These are phyloP conservation scores for Madurella mycetomatis DNA, from an alignment of 2,329 filamentous ascomycete genomes.

Conservation along the genomic window DNA sequence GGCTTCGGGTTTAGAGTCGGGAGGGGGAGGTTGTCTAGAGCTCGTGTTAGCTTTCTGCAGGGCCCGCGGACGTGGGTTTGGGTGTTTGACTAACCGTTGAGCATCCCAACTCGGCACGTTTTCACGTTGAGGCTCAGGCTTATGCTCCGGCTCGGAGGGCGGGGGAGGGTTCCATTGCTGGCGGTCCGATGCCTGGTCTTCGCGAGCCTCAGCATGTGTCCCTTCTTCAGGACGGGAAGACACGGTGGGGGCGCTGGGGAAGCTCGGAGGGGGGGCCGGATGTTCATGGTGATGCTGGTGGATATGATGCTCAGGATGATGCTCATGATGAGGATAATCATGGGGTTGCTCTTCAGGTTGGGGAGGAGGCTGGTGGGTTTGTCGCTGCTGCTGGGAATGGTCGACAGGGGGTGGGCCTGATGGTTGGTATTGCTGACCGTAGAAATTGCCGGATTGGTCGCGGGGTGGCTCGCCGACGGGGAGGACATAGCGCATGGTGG, in stretches of 20 bases:
- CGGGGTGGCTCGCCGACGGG: slow-evolving; percentile 34
- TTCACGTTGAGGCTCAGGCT: slow-evolving; percentile 25
- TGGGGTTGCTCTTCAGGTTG: slow-evolving; percentile 20
- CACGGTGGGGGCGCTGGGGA: slow-evolving; percentile 29
- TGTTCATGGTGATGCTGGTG: slow-evolving; percentile 20
- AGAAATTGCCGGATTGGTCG: slow-evolving; percentile 20
- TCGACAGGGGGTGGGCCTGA: slow-evolving; percentile 24
- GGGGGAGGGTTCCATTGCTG: slow-evolving; percentile 29
- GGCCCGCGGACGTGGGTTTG: background rate
- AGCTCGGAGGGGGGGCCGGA: slow-evolving; percentile 18
- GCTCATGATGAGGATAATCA: slow-evolving; percentile 16
- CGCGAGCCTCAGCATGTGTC: slow-evolving; percentile 45
- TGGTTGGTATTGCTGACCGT: slow-evolving; percentile 31
- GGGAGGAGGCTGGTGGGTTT: slow-evolving; percentile 19
- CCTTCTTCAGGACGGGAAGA: slow-evolving; percentile 39
- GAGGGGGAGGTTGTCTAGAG: slow-evolving; percentile 56
- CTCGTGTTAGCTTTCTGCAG: slow-evolving; percentile 19
- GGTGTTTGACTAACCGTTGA: slow-evolving; percentile 36
- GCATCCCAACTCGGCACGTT: slow-evolving; percentile 45
- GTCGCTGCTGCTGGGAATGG: slow-evolving; percentile 22
- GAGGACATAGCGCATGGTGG: slow-evolving; percentile 29
- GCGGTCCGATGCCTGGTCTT: slow-evolving; percentile 36
- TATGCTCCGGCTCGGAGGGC: slow-evolving; percentile 28
- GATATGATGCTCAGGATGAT: slow-evolving; percentile 14
- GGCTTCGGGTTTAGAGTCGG: slow-evolving; percentile 75